Conservation (phyloP, 179 eudicot genomes). For the Nepenthes alata region DNA sequence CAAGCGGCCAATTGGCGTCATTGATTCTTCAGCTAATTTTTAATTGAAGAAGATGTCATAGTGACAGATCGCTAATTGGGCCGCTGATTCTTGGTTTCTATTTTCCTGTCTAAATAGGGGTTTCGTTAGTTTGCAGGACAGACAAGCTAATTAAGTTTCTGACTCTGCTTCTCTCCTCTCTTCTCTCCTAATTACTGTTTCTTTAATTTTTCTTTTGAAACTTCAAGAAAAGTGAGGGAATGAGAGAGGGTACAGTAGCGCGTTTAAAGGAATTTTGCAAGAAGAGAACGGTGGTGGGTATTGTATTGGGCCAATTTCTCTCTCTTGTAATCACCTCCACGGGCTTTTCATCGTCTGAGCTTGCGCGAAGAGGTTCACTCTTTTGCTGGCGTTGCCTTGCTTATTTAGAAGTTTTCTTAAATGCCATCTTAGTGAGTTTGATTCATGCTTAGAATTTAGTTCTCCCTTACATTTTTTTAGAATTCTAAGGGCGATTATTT, state of each 20-base stretch:
- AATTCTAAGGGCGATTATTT: not conserved
- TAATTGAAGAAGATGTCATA: too few species aligned
- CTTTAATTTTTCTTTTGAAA: too few species aligned
- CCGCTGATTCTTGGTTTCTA: too few species aligned
- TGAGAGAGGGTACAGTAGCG: slow-evolving; percentile 12
- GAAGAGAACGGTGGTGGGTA: slow-evolving; percentile 37
- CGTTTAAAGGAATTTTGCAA: slow-evolving; percentile 17
- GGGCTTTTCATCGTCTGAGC: slow-evolving; percentile 58
- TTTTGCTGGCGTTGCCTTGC: not conserved
- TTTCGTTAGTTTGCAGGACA: too few species aligned
- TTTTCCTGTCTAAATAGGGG: too few species aligned
- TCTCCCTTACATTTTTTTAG: not conserved
- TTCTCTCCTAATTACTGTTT: too few species aligned
- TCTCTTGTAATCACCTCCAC: slow-evolving; percentile 63
- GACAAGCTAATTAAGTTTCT: too few species aligned
- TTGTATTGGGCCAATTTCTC: slow-evolving; percentile 49
- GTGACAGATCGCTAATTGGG: too few species aligned
- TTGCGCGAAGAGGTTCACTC: slow-evolving; percentile 53
- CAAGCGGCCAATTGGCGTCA: too few species aligned
- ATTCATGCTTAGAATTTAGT: not conserved
- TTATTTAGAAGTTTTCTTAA: not conserved
- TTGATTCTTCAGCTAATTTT: too few species aligned
- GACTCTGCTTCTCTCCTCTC: too few species aligned
- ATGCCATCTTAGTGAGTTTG: not conserved
- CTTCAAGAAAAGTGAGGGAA: too few species aligned